Conservation (phyloP, 2,329 filamentous ascomycete species). For the Trichoderma sp. region DNA sequence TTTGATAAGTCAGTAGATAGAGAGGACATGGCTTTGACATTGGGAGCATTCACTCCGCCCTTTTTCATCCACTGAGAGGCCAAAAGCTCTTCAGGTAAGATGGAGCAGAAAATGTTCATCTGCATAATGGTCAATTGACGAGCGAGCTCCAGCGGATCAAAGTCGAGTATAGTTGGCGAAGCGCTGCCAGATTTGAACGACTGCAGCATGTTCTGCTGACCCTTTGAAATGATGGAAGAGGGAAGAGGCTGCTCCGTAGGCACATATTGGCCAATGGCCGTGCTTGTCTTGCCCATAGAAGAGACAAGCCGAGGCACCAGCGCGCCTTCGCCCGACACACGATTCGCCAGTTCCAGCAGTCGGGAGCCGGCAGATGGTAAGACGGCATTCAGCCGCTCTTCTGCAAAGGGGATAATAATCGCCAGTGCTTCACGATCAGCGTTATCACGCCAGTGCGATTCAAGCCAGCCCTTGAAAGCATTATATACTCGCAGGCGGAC, state of each 20-base stretch:
- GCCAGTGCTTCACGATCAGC: conserved; percentile 75
- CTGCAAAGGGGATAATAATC: conserved; percentile 78
- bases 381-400: conserved; percentile 65
- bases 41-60: conserved; percentile 73
- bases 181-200: conserved; percentile 73
- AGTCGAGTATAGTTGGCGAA: conserved; percentile 77
- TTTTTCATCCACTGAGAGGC: conserved; percentile 95
- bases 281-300: conserved; percentile 84
- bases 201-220: conserved; percentile 70
- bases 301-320: conserved; percentile 82
- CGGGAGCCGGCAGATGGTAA: conserved; percentile 78
- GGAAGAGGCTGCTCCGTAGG: conserved; percentile 73
- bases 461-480: conserved; percentile 94
- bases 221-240: conserved; percentile 68
- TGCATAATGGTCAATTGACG: conserved; percentile 92
- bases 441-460: conserved; percentile 89
- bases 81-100: conserved; percentile 87
- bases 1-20: conserved; percentile 92
- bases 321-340: conserved; percentile 72
- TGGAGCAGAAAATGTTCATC: conserved; percentile 87
- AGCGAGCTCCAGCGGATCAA: conserved; percentile 87
- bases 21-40: conserved; percentile 91
- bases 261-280: conserved; percentile 69
- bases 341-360: conserved; percentile 76
- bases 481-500: conserved; percentile 94